phyloP scores from a whole-genome alignment of 257 asterid genomes.

The Thymus mandschuricus region DNA sequence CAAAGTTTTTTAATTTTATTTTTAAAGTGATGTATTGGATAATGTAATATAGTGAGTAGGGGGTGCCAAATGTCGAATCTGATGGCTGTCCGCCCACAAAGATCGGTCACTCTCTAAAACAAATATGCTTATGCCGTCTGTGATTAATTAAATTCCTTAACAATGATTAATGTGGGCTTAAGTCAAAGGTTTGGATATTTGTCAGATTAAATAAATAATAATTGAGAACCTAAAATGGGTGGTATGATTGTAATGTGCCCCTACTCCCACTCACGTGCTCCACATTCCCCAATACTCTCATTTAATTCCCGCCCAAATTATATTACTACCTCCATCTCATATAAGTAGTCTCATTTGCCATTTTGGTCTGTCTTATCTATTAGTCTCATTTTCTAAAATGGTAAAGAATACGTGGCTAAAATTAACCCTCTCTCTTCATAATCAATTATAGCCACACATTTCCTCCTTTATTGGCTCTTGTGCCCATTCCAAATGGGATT shows the following conservation, averaged over 20 bases:
- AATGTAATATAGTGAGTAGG: constrained; percentile 6
- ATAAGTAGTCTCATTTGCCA: no score
- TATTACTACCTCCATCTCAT: no score
- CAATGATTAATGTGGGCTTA: constrained; percentile 32
- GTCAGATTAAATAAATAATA: constrained; percentile 1
- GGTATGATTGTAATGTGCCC: constrained; percentile 21
- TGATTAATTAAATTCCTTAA: constrained; percentile 16
- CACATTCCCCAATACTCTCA: constrained; percentile 23
- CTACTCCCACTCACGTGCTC: constrained; percentile 30
- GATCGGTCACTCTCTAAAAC: neutral
- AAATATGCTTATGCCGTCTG: constrained; percentile 11
- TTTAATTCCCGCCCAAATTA: constrained; percentile 1
- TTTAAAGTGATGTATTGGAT: neutral
- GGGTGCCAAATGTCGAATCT: constrained; percentile 28
- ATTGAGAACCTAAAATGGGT: neutral
- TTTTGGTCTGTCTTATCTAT: no score
- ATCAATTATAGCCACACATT: no score
- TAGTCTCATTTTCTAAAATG: no score
- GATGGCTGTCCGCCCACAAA: neutral
- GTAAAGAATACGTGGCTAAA: no score
- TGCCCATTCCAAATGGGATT: no score
- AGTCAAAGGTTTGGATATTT: constrained; percentile 27
- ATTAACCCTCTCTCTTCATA: no score
- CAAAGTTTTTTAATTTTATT: no score
- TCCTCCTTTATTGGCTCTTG: no score